phyloP scores from a whole-genome alignment of 768 basidiomycete species.

The Pleurotus tuber-regium region DNA sequence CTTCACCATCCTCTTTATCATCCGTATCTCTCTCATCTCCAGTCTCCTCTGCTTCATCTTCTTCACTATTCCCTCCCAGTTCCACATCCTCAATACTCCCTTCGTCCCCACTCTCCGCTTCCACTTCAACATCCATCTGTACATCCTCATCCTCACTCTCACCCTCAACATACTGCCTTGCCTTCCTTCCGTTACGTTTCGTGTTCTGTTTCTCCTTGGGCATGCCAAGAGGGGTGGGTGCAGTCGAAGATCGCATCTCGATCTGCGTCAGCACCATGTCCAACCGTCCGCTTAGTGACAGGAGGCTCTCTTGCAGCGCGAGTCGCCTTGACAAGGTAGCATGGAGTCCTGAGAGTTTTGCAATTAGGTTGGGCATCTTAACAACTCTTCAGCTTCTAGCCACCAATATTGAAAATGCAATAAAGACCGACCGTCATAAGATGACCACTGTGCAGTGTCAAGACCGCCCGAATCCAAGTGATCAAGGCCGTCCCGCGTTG shows the following conservation, averaged over 20 bases:
- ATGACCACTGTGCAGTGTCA: slow-evolving; percentile 85
- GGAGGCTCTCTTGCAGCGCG: slow-evolving; percentile 77
- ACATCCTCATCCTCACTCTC: slow-evolving; percentile 57
- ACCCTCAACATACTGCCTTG: slow-evolving; percentile 15
- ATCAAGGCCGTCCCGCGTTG: slow-evolving; percentile 71
- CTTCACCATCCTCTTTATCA: slow-evolving; percentile 37
- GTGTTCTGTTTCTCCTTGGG: slow-evolving; percentile 34
- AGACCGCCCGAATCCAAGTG: slow-evolving; percentile 77
- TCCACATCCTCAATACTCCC: slow-evolving; percentile 82
- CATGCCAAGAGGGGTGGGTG: slow-evolving; percentile 52
- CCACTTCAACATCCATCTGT: slow-evolving; percentile 56
- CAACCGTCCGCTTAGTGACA: slow-evolving; percentile 84
- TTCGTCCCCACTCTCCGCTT: slow-evolving; percentile 61
- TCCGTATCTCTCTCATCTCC: slow-evolving; percentile 37
- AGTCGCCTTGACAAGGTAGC: slow-evolving; percentile 77
- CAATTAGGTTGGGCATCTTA: slow-evolving; percentile 91
- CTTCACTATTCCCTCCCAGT: slow-evolving; percentile 61
- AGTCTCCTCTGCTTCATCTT: slow-evolving; percentile 44
- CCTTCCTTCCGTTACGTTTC: slow-evolving; percentile 31
- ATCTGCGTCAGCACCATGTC: slow-evolving; percentile 95
- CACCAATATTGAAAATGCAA: too few relatives aligned
- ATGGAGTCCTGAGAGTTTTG: slow-evolving; percentile 82
- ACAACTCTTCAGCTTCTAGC: too few relatives aligned
- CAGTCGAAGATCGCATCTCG: slow-evolving; percentile 77
- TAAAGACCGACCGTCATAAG: slow-evolving; percentile 80